Percentiles rank a stretch among this genome's conserved stretches.
Evolutionary conservation across 2,329 filamentous ascomycete genomes (phyloP).

Genomic region (Venturiaceae sp.): DNA sequence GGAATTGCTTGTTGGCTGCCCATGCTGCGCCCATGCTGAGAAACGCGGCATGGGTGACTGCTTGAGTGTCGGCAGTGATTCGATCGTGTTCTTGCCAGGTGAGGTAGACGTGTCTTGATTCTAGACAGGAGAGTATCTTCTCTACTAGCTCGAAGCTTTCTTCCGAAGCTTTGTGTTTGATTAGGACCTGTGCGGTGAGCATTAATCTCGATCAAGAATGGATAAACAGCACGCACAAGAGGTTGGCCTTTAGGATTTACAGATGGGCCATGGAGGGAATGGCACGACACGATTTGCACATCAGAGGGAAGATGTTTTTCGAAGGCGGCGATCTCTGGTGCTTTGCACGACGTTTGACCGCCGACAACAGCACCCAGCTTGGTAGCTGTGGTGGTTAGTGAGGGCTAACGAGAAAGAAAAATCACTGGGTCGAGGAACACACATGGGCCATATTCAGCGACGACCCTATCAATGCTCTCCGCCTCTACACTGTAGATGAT

Average conservation of each 20-base stretch:
- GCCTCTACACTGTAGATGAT: constrained; percentile 99
- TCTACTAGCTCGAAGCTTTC: constrained; percentile 70
- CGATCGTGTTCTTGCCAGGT: constrained; percentile 83
- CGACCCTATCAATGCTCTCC: constrained; percentile 77
- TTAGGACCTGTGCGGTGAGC: constrained; percentile 51
- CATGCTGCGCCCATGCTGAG: constrained; percentile 96
- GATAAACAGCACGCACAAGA: constrained; percentile 48
- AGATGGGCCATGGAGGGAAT: constrained; percentile 89
- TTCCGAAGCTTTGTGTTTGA: constrained; percentile 81
- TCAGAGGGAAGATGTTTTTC: constrained; percentile 79
- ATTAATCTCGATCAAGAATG: not conserved
- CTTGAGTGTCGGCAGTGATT: constrained; percentile 96
- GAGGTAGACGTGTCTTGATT: constrained; percentile 79
- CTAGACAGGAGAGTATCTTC: constrained; percentile 69
- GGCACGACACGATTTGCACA: constrained; percentile 89
- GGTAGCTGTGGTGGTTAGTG: constrained; percentile 52
- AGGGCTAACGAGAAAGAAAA: not conserved
- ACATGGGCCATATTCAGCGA: constrained; percentile 87
- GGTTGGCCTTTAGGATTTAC: constrained; percentile 86
- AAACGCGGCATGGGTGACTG: constrained; percentile 95
- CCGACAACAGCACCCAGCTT: constrained; percentile 93
- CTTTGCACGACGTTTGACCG: constrained; percentile 96
- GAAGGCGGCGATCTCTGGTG: constrained; percentile 88
- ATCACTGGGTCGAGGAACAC: constrained; percentile 32
- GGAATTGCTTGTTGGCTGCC: constrained; percentile 91